phyloP scores from a whole-genome alignment of 805 yeast genomes.

The Myxozyma lipomycoides region DNA sequence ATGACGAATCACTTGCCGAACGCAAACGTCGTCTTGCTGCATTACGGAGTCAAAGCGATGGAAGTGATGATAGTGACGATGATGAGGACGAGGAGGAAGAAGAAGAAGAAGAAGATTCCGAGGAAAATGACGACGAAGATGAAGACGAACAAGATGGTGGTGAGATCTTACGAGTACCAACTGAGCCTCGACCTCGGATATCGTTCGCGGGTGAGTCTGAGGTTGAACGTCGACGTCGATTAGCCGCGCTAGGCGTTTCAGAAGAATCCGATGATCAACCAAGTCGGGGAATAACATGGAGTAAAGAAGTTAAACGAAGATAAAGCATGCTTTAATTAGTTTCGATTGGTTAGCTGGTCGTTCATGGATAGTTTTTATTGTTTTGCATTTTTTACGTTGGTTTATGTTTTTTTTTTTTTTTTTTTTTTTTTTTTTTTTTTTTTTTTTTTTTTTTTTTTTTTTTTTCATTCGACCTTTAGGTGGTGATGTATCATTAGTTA shows the following conservation, averaged over 20 bases:
- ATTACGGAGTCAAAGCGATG: conserved; percentile 11
- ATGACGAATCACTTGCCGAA: conserved; percentile 1
- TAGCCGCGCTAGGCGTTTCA: conserved; percentile 41
- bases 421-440: no score
- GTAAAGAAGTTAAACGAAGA: conserved; percentile 9
- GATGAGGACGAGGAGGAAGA: conserved; percentile 28
- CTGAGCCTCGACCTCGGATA: conserved; percentile 12
- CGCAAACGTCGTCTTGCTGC: background rate
- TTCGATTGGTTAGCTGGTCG: background rate
- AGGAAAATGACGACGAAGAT: conserved; percentile 33
- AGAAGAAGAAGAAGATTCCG: conserved; percentile 31
- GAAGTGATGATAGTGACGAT: conserved; percentile 34
- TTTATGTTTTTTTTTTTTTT: no score
- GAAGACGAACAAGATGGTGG: conserved; percentile 27
- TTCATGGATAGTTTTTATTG: background rate
- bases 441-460: no score
- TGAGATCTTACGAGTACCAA: background rate
- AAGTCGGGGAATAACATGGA: conserved; percentile 21
- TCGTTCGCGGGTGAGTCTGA: conserved; percentile 49
- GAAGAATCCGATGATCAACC: conserved; percentile 19
- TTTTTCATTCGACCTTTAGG: background rate
- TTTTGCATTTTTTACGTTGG: background rate
- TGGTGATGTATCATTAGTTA: background rate
- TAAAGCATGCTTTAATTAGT: background rate
- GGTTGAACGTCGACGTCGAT: conserved; percentile 60